Evolutionary conservation across 2,329 filamentous ascomycete genomes (phyloP), one percentile per base, ranked within the genome.

Genomic region (Harringtonia lauricola): DNA sequence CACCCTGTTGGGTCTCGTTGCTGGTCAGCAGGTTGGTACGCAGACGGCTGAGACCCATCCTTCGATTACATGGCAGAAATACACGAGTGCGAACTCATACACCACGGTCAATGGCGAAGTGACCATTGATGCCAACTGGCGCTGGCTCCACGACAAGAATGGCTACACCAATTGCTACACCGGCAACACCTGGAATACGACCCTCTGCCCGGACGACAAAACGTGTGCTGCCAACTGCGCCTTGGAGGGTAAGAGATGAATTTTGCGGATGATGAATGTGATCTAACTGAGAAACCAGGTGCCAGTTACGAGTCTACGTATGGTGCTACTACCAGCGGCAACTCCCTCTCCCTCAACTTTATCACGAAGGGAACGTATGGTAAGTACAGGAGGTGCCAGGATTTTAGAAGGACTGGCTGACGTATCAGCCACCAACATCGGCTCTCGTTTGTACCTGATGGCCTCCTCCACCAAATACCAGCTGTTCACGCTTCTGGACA

Each of bases 61-160:
- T 44, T 54, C 65, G 43, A 59, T 78, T 54, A 68, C 63, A 40
- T 73, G 68, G 65, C 61, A 72, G 52, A 65, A 63, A 48, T 78
- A 72, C 55, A 66, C 68, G 22, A 57, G 59, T n/a, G 56, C 55
- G 36, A 65, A 66, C 41, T 62, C 61, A 28, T 77, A 73, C 57
- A 66, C 65, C 3, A 65, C 62, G 19, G 60, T 68, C 43, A 59
- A 58, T 40, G 70, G 68, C 26, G 67, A 67, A 39, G 62, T 78
- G 40, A 66, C 70, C 29, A 57, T 77, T 49, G 73, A 78, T 52
- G 53, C 70, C 48, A 77, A 76, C 61, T 78, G 72, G 72, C 66
- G 73, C 43, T 77, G 74, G 74, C 57, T 74, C 40, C 71, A 77
- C 57, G 58, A 60, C 29, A 64, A 59, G 35, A 52, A 53, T 21